Evolutionary conservation across 192 early-diverging fungal species (phyloP).

Genomic region (Phlyctochytrium planicorne): DNA sequence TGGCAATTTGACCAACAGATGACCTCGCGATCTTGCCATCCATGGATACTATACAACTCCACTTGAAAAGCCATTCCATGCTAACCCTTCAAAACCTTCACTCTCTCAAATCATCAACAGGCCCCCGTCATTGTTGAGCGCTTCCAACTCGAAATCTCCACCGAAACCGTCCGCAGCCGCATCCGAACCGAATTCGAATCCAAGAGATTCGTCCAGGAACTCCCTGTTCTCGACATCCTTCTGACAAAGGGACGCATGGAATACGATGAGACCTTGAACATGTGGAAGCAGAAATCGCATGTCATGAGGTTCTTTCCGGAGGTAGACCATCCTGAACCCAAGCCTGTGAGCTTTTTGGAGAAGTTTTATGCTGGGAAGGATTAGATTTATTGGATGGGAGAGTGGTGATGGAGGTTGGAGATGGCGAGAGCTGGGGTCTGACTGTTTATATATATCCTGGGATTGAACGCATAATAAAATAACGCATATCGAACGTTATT

Average conservation of each 20-base stretch:
- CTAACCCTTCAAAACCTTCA: too few relatives aligned
- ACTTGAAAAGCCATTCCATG: too few relatives aligned
- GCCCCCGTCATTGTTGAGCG: conserved; percentile 30
- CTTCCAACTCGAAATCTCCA: conserved; percentile 59
- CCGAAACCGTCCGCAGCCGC: conserved; percentile 71
- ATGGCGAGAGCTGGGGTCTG: too few relatives aligned
- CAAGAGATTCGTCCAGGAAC: conserved; percentile 76
- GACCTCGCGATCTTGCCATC: too few relatives aligned
- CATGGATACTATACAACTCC: too few relatives aligned
- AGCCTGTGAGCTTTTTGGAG: conserved; percentile 33
- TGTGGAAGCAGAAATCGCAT: conserved; percentile 70
- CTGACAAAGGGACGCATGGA: conserved; percentile 83
- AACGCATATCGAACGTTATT: too few relatives aligned
- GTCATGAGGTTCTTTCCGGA: conserved; percentile 86
- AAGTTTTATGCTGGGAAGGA: conserved; percentile 30
- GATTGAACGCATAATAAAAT: too few relatives aligned
- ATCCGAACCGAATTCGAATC: conserved; percentile 87
- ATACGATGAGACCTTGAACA: conserved; percentile 86
- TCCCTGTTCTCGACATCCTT: conserved; percentile 76
- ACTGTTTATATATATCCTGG: too few relatives aligned
- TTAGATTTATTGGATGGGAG: too few relatives aligned
- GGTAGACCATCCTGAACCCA: conserved; percentile 47
- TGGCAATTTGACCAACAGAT: too few relatives aligned
- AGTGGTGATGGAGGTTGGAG: too few relatives aligned
- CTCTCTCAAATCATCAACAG: conserved; percentile 3